phyloP scores from a whole-genome alignment of 2,329 filamentous ascomycete species.

The Orbilia quercus region DNA sequence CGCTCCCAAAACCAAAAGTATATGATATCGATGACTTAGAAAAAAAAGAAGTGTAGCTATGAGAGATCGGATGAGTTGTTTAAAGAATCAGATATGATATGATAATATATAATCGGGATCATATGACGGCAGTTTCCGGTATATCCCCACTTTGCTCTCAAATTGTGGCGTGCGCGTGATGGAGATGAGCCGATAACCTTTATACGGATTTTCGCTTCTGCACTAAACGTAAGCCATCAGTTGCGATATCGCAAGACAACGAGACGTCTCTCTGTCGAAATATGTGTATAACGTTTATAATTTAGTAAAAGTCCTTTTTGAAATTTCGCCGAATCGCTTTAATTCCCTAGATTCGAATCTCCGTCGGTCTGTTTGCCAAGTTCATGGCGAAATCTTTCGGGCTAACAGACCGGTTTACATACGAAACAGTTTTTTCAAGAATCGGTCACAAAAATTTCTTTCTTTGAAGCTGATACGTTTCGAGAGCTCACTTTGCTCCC shows the following conservation, averaged over 20 bases:
- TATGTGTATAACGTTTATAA: too few species aligned
- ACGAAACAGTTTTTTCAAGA: conserved; percentile 8
- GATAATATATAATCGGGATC: conserved; percentile 35
- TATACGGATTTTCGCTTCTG: conserved; percentile 27
- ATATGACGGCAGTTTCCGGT: conserved; percentile 30
- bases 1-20: conserved; percentile 10
- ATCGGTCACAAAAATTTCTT: conserved; percentile 34
- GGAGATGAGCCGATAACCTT: conserved; percentile 46
- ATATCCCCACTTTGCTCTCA: conserved; percentile 27
- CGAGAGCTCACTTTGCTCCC: conserved; percentile 46
- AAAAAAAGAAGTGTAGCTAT: conserved; percentile 18
- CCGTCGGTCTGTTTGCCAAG: conserved; percentile 38
- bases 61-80: conserved; percentile 17
- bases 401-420: conserved; percentile 17
- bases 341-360: conserved; percentile 51
- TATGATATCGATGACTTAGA: neutral
- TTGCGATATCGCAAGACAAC: conserved; percentile 39
- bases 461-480: conserved; percentile 41
- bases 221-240: conserved; percentile 2
- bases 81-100: conserved; percentile 42
- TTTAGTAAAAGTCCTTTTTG: conserved; percentile 29
- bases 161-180: conserved; percentile 44
- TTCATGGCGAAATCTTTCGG: conserved; percentile 25
- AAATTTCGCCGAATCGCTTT: conserved; percentile 29
- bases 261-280: neutral